Evolutionary conservation across 768 basidiomycete genomes (phyloP), one percentile per base, ranked within the genome.

Genomic region (Lyophyllum decastes): DNA sequence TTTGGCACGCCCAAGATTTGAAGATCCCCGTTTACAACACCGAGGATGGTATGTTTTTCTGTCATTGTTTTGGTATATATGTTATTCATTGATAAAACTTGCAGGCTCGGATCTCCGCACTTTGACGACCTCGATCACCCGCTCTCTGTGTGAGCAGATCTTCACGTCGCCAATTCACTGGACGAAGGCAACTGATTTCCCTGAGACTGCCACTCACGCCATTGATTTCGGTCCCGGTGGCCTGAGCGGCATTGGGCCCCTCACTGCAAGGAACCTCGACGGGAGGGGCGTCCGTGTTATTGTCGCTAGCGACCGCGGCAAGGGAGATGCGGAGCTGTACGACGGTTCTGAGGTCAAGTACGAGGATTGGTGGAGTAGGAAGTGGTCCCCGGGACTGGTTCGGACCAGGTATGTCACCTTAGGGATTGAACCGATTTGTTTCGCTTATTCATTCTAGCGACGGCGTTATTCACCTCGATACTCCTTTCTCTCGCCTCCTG

Each of bases 191-290:
- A 95, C 93, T 33, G 77, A 86, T 60, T 96, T 98, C 83, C 92
- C 95, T 0, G 82, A 90, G 59, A 82, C 88, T 9, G 94, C 95
- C 0, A 98, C 95, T 4, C 97, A 99, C 71, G 90, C 93, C 2
- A 77, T 98, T 61, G 97, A 99, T 73, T 98, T 99, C 66, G 97
- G 97, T 52, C 94, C 97, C 1, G 96, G 97, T 59, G 95, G 96
- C 14, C 69, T 92, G 54, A 93, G 89, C 67, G 96, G 97, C 12
- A 95, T 98, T 62, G 96, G 96, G 41, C 87, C 89, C 52, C 80
- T 98, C 55, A 95, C 95, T 43, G 87, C 89, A 4, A 86, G 90
- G 65, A 95, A 95, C 73, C 80, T 95, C 45, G 94, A 97, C 65
- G 97, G 97, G 14, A 88, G 93, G 26, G 97, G 97, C 53, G 86